phyloP scores from a whole-genome alignment of 106 monocot genomes.

The Acanthochlamys bracteata region DNA sequence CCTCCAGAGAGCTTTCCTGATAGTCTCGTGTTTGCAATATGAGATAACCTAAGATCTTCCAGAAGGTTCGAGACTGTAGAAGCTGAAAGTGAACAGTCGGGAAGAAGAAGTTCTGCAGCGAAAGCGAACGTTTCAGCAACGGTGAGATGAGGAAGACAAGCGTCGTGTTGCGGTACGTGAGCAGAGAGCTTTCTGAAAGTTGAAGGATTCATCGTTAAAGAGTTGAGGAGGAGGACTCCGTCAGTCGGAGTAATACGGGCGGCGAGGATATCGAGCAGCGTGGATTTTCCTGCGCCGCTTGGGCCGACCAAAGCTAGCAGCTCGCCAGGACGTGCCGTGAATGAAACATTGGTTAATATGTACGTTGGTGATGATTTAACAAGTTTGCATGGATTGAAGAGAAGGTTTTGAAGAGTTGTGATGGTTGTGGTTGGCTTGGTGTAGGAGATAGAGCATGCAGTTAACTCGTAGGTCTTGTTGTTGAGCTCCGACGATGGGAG shows the following conservation, averaged over 20 bases:
- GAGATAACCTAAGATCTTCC: constrained; percentile 62
- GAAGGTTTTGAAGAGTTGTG: constrained; percentile 24
- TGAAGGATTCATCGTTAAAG: constrained; percentile 41
- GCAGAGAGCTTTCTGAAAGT: constrained; percentile 71
- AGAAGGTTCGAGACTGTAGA: constrained; percentile 37
- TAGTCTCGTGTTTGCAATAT: constrained; percentile 50
- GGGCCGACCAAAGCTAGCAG: constrained; percentile 82
- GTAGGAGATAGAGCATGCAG: constrained; percentile 69
- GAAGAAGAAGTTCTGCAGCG: constrained; percentile 58
- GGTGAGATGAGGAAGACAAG: constrained; percentile 65
- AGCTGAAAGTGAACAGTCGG: background rate
- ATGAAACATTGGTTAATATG: constrained; percentile 68
- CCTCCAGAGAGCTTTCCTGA: constrained; percentile 63
- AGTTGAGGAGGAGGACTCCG: constrained; percentile 74
- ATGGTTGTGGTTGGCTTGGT: constrained; percentile 16
- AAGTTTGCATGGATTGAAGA: background rate
- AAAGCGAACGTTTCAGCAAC: constrained; percentile 78
- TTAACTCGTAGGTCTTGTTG: constrained; percentile 42
- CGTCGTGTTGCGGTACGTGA: constrained; percentile 80
- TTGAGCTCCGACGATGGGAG: too few relatives aligned
- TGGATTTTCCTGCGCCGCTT: constrained; percentile 95
- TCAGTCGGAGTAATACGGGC: constrained; percentile 50
- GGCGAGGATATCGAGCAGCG: constrained; percentile 85
- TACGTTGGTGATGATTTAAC: constrained; percentile 21
- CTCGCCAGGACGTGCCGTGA: constrained; percentile 63